Evolutionary conservation across 495 filamentous ascomycete species (phyloP).

Genomic region (Aspergillus funiculosus): DNA sequence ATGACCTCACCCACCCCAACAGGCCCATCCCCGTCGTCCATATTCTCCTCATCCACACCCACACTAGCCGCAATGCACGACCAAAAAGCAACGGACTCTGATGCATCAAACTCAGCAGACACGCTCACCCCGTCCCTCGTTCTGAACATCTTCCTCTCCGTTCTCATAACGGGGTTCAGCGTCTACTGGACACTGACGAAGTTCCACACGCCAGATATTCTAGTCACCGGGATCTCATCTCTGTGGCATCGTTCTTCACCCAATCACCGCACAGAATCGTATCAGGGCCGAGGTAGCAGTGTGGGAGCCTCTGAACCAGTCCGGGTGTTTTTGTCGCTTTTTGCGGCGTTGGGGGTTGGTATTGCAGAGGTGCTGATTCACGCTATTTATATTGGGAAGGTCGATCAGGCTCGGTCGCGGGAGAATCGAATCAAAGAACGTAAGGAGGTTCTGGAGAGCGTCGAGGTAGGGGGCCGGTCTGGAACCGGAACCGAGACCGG

Average conservation of each 20-base stretch:
- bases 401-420: slow-evolving; percentile 62
- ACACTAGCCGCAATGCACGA: slow-evolving; percentile 26
- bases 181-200: slow-evolving; percentile 45
- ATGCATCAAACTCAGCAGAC: slow-evolving; percentile 43
- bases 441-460: slow-evolving; percentile 62
- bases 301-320: slow-evolving; percentile 29
- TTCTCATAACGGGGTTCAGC: slow-evolving; percentile 42
- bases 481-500: background rate
- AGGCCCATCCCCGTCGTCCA: slow-evolving; percentile 45
- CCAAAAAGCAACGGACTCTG: slow-evolving; percentile 27
- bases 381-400: slow-evolving; percentile 72
- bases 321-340: slow-evolving; percentile 35
- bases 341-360: slow-evolving; percentile 55
- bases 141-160: slow-evolving; percentile 44
- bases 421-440: slow-evolving; percentile 61
- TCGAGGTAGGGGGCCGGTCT: slow-evolving; percentile 20
- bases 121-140: slow-evolving; percentile 41
- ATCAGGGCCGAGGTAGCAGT: slow-evolving; percentile 22
- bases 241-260: slow-evolving; percentile 25
- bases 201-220: slow-evolving; percentile 46
- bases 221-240: slow-evolving; percentile 42
- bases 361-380: slow-evolving; percentile 87
- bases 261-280: slow-evolving; percentile 1
- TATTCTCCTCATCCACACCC: slow-evolving; percentile 45
- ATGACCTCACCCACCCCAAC: slow-evolving; percentile 36